Conservation (phyloP, 2,329 filamentous ascomycete genomes). For the Fusarium austroafricanum region DNA sequence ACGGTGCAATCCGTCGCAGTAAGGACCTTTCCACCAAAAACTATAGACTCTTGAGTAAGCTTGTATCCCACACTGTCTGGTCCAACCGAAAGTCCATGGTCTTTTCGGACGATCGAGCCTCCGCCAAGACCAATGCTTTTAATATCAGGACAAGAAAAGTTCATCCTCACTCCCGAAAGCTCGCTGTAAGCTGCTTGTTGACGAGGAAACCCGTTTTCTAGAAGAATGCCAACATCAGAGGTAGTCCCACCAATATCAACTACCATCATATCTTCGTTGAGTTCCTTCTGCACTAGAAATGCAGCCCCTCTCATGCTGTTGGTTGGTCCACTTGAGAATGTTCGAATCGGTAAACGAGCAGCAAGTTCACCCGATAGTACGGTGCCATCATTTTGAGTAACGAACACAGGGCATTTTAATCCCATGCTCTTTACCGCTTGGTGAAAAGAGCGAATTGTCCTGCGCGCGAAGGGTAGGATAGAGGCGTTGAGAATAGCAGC, state of each 20-base stretch:
- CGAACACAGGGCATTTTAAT: conserved; percentile 65
- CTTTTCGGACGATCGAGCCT: conserved; percentile 63
- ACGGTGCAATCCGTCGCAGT: conserved; percentile 70
- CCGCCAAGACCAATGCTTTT: conserved; percentile 70
- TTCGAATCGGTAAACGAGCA: conserved; percentile 67
- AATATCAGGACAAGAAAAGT: conserved; percentile 68
- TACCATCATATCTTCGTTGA: conserved; percentile 63
- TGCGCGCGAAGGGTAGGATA: conserved; percentile 67
- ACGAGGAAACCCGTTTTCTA: conserved; percentile 71
- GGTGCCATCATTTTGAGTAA: conserved; percentile 74
- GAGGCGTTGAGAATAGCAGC: conserved; percentile 73
- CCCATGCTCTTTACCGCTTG: conserved; percentile 62
- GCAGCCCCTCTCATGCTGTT: conserved; percentile 74
- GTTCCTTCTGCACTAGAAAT: conserved; percentile 61
- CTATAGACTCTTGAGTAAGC: conserved; percentile 63
- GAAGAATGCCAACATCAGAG: conserved; percentile 70
- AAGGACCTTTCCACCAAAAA: conserved; percentile 67
- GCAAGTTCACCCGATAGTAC: conserved; percentile 66
- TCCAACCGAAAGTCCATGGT: conserved; percentile 60
- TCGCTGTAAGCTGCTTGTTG: conserved; percentile 72
- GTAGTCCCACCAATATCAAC: conserved; percentile 76
- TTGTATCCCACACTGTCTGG: conserved; percentile 72
- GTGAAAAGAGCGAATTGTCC: conserved; percentile 67
- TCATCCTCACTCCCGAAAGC: conserved; percentile 71
- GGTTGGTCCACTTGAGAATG: conserved; percentile 72